phyloP scores from a whole-genome alignment of 352 stramenopile genomes.

The Globisporangium carolinianum region DNA sequence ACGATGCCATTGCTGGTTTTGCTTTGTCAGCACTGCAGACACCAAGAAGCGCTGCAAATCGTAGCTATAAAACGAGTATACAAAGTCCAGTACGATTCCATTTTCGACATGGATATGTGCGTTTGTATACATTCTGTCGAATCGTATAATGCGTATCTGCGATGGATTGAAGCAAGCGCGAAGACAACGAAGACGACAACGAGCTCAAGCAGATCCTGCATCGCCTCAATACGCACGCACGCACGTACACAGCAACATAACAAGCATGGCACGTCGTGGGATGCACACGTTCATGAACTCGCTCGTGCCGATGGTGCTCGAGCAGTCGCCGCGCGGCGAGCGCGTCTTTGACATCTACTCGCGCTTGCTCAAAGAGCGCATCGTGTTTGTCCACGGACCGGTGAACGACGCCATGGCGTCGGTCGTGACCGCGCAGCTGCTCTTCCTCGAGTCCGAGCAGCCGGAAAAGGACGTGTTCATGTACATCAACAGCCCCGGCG shows the following conservation, averaged over 20 bases:
- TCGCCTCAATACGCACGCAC: neutral
- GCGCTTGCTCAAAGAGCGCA: constrained; percentile 95
- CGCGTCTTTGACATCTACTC: constrained; percentile 98
- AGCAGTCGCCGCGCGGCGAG: constrained; percentile 90
- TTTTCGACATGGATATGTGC: too few species aligned
- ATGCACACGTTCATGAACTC: constrained; percentile 57
- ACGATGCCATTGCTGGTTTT: too few species aligned
- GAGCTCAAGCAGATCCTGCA: neutral
- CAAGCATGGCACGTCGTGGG: constrained; percentile 22
- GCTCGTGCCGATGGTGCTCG: constrained; percentile 91
- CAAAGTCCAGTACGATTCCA: too few species aligned
- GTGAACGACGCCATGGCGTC: constrained; percentile 87
- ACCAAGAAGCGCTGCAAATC: too few species aligned
- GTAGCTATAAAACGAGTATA: too few species aligned
- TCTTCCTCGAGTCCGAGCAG: constrained; percentile 97
- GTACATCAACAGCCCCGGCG: constrained; percentile 98
- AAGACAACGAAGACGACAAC: neutral
- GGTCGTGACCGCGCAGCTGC: constrained; percentile 76
- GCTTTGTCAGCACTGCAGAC: too few species aligned
- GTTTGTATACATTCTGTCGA: too few species aligned
- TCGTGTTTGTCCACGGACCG: constrained; percentile 95
- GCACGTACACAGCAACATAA: neutral
- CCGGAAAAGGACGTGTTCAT: constrained; percentile 97
- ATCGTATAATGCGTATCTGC: neutral
- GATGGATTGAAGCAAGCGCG: neutral